phyloP scores from a whole-genome alignment of 2,329 filamentous ascomycete genomes.

The Ophidiomyces ophidiicola region DNA sequence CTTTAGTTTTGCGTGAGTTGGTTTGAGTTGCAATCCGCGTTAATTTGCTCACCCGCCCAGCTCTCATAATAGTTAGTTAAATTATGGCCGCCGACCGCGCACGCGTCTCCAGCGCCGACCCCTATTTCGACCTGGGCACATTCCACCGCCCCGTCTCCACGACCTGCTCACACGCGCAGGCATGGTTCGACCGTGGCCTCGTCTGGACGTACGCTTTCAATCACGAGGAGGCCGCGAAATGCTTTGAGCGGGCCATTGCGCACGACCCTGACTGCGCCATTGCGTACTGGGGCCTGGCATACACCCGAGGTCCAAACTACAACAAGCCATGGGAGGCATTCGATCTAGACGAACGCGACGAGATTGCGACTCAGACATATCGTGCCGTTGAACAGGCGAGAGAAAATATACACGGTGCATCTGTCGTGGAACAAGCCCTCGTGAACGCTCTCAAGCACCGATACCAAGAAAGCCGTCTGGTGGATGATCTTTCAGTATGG shows the following conservation, averaged over 20 bases:
- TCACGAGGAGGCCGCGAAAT: constrained; percentile 53
- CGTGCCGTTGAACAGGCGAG: constrained; percentile 37
- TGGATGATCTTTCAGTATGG: constrained; percentile 41
- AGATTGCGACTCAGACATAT: constrained; percentile 40
- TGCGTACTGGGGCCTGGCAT: constrained; percentile 42
- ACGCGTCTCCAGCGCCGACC: no score
- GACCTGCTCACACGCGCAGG: constrained; percentile 40
- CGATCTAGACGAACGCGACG: constrained; percentile 45
- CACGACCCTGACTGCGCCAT: constrained; percentile 33
- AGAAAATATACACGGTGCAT: constrained; percentile 25
- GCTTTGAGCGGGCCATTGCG: constrained; percentile 31
- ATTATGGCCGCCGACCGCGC: no score
- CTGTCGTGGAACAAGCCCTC: constrained; percentile 49
- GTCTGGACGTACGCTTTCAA: constrained; percentile 67
- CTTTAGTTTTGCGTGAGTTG: no score
- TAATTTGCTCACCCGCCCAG: no score
- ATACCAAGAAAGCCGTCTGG: constrained; percentile 44
- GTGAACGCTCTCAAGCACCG: constrained; percentile 50
- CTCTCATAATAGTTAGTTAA: no score
- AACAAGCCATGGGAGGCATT: constrained; percentile 65
- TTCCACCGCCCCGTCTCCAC: constrained; percentile 48
- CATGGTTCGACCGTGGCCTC: constrained; percentile 62
- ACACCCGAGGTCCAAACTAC: constrained; percentile 58
- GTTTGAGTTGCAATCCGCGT: no score
- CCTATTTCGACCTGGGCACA: constrained; percentile 47